These are phyloP conservation scores for Neurospora sp. DNA, from an alignment of 495 filamentous ascomycete genomes.

Conservation along the genomic window DNA sequence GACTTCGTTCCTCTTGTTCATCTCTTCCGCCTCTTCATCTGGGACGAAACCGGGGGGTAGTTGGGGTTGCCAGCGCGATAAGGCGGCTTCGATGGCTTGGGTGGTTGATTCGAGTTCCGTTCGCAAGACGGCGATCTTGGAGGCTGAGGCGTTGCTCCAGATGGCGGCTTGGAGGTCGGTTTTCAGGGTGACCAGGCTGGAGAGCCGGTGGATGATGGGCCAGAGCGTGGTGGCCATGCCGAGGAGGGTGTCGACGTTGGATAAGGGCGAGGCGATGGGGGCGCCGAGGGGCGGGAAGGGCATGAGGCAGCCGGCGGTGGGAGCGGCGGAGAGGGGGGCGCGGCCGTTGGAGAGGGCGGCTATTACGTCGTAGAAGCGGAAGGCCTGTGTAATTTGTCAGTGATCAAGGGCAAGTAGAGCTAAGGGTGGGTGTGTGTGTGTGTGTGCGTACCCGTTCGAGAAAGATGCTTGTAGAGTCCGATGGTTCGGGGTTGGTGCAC, in stretches of 20 bases:
- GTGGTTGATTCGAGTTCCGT: conserved; percentile 46
- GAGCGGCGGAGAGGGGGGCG: conserved; percentile 43
- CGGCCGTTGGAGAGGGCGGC: conserved; percentile 53
- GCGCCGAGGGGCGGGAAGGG: conserved; percentile 38
- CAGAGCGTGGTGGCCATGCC: conserved; percentile 52
- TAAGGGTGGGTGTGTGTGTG: neutral
- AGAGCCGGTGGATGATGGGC: conserved; percentile 54
- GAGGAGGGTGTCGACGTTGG: conserved; percentile 49
- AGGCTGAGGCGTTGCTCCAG: conserved; percentile 19
- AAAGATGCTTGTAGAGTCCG: conserved; percentile 43
- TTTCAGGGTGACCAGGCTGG: conserved; percentile 43
- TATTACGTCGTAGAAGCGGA: conserved; percentile 57
- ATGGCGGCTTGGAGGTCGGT: conserved; percentile 37
- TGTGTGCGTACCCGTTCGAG: conserved; percentile 42
- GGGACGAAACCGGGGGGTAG: conserved; percentile 22
- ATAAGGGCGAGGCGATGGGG: conserved; percentile 31
- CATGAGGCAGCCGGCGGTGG: conserved; percentile 31
- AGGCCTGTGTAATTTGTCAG: conserved; percentile 32
- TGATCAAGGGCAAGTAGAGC: neutral
- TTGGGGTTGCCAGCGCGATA: conserved; percentile 44
- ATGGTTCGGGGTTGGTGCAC: conserved; percentile 34
- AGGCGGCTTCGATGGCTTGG: conserved; percentile 45
- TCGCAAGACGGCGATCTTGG: conserved; percentile 42
- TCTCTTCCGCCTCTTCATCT: conserved; percentile 1
- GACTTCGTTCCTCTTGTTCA: neutral